Evolutionary conservation across 495 filamentous ascomycete genomes (phyloP).

Genomic region (Tetracladium marchalianum): DNA sequence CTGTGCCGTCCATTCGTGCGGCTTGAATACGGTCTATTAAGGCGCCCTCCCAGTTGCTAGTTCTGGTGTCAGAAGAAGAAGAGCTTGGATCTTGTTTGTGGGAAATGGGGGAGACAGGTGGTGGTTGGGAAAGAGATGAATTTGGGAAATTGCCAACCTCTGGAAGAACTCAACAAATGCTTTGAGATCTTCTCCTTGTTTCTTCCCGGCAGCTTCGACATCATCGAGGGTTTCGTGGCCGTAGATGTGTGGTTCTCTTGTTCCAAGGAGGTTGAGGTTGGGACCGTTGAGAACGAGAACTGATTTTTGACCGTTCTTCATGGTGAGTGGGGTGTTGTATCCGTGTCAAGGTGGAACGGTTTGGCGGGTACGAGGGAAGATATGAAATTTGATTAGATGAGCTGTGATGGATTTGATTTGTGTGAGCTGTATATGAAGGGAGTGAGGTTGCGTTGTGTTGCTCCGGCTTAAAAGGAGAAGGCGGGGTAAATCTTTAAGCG

Average conservation of each 20-base stretch:
- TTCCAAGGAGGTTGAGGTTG: constrained; percentile 66
- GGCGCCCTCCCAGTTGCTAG: constrained; percentile 47
- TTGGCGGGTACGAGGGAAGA: no score
- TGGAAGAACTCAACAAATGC: no score
- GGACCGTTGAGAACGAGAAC: constrained; percentile 65
- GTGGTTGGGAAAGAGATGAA: not conserved
- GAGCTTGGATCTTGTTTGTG: constrained; percentile 1
- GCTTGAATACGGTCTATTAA: constrained; percentile 48
- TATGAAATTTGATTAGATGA: no score
- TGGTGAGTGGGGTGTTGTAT: no score
- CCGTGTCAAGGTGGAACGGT: no score
- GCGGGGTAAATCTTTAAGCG: no score
- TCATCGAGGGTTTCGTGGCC: constrained; percentile 49
- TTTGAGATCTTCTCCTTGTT: no score
- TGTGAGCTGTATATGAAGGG: no score
- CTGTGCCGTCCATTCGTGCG: constrained; percentile 32
- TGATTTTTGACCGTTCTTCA: not conserved
- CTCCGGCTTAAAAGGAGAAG: no score
- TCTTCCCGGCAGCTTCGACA: constrained; percentile 28
- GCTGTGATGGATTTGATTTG: no score
- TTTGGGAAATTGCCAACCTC: constrained; percentile 13
- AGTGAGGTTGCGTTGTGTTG: no score
- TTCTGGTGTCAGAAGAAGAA: constrained; percentile 12
- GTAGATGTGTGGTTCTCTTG: constrained; percentile 58
- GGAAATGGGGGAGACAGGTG: constrained; percentile 24